Conservation (phyloP, 495 filamentous ascomycete genomes). For the Xylaria cubensis region DNA sequence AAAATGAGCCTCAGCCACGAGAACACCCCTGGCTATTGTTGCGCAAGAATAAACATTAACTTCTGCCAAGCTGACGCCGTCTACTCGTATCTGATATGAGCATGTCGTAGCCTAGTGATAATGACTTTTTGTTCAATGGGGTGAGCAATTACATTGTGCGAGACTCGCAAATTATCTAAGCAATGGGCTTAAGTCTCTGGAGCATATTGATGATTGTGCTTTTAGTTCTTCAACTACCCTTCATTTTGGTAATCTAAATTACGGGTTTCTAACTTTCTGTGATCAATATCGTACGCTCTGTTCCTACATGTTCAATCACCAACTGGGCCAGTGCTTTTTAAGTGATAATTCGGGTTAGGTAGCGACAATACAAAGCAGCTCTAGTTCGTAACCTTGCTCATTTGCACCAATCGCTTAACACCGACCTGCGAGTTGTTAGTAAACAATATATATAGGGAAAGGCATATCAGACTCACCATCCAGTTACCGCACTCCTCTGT, state of each 20-base stretch:
- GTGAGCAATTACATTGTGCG: neutral
- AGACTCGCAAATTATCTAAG: constrained; percentile 5
- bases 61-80: neutral
- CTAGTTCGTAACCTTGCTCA: constrained; percentile 76
- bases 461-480: constrained; percentile 75
- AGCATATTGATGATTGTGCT: neutral
- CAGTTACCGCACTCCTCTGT: constrained; percentile 88
- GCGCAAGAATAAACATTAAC: neutral
- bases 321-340: neutral
- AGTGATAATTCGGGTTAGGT: neutral
- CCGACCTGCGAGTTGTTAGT: constrained; percentile 68
- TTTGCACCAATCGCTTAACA: constrained; percentile 88
- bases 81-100: neutral
- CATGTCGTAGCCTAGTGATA: neutral
- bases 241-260: constrained; percentile 9
- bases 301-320: constrained; percentile 8
- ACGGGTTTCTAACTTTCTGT: constrained; percentile 15
- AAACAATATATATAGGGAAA: constrained; percentile 19
- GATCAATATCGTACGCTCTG: constrained; percentile 13
- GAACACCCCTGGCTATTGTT: neutral
- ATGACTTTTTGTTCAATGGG: neutral
- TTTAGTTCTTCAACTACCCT: neutral
- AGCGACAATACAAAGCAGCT: neutral
- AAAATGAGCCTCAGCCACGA: neutral
- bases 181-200: neutral